Evolutionary conservation across 1,284 basidiomycete genomes (phyloP), one percentile per base, ranked within the genome.

Genomic region (Melampsora americana): DNA sequence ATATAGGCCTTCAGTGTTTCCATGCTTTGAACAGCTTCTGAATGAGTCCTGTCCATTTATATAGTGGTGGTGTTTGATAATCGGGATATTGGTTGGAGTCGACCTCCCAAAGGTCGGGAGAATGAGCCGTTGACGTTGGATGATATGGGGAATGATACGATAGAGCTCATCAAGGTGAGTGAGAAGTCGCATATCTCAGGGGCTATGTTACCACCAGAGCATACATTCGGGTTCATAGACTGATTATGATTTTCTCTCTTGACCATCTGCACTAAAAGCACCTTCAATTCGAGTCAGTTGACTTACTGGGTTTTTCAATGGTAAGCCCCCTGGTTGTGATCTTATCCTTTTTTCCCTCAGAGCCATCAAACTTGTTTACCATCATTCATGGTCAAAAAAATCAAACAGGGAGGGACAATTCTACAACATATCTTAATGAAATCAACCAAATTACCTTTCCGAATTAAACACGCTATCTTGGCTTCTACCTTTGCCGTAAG

Each of bases 61-160:
- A 16, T 28, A 56, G 53, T 56, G 20, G 53, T 56, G 53, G 53
- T 56, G 53, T 56, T 56, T 56, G 53, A 56, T 56, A 56, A 56
- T 18, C 53, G 53, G 6, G 53, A 56, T 28, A 56, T 56, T 28
- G 53, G 53, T 56, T 56, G 53, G 53, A 56, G 53, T 56, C 20
- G 26, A 56, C 53, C 53, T 6, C 53, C 53, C 26, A n/a, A n/a
- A n/a, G 26, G 26, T n/a, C n/a, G 53, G 7, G n/a, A 23, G 53
- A 28, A 56, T 56, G 53, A 56, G 18, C 20, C 53, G 26, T 7
- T 56, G 26, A 56, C 53, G 6, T 56, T 56, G 20, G 20, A 56
- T 23, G 53, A 56, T n/a, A 56, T 56, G 53, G 53, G 5, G n/a
- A 23, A 56, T 28, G 53, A 56, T 56, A 28, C 26, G 14, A 28